phyloP scores from a whole-genome alignment of 169 alveolate species.

The Eimeria zaria region DNA sequence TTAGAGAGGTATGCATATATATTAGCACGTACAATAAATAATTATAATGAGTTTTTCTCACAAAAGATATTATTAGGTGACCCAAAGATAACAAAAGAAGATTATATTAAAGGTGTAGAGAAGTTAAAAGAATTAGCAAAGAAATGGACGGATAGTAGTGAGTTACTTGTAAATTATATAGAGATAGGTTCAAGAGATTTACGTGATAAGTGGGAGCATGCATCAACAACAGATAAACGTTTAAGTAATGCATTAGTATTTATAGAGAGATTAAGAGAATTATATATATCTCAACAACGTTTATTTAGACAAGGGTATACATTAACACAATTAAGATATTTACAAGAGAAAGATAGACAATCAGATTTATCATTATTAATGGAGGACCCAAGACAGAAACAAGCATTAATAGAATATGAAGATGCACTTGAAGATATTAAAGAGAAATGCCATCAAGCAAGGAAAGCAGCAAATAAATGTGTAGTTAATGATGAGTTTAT shows the following conservation, averaged over 20 bases:
- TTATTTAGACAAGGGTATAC: not conserved
- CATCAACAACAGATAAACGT: not conserved
- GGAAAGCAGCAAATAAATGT: not conserved
- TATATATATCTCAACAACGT: not conserved
- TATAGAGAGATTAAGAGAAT: not conserved
- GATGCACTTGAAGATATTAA: not conserved
- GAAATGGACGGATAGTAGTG: not conserved
- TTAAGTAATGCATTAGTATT: not conserved
- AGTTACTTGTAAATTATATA: not conserved
- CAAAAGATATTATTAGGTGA: not conserved
- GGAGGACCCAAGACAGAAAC: not conserved
- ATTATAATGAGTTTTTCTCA: not conserved
- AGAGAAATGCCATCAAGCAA: not conserved
- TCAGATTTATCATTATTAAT: not conserved
- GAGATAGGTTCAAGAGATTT: not conserved
- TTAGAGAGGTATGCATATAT: not conserved
- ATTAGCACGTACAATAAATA: not conserved
- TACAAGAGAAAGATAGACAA: not conserved
- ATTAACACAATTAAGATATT: not conserved
- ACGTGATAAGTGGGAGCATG: constrained; percentile 1
- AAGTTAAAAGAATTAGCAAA: not conserved
- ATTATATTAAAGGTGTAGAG: not conserved
- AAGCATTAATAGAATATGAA: not conserved
- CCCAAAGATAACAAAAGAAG: not conserved
- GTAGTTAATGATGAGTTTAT: not conserved